These are phyloP conservation scores for Leccinum ochraceum DNA, from an alignment of 768 basidiomycete genomes.

Conservation along the genomic window DNA sequence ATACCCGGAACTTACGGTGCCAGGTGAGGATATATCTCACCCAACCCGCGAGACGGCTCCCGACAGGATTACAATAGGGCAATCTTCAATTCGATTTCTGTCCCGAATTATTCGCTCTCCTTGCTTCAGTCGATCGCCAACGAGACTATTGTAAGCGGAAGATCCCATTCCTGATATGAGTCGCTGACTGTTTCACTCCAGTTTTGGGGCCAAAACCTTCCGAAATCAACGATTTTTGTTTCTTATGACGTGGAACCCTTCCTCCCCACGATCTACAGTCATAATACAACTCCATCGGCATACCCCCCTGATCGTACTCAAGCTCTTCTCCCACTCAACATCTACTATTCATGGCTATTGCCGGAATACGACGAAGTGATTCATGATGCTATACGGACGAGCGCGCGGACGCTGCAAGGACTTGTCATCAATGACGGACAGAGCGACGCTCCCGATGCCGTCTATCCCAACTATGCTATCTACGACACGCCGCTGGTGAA, in stretches of 20 bases:
- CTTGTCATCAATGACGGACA: slow-evolving; percentile 40
- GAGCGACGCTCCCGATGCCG: neutral
- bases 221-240: neutral
- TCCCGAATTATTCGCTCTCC: slow-evolving; percentile 7
- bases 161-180: neutral
- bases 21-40: neutral
- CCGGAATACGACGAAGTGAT: slow-evolving; percentile 16
- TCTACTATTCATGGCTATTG: slow-evolving; percentile 34
- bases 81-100: slow-evolving; percentile 12
- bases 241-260: slow-evolving; percentile 49
- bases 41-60: neutral
- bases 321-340: slow-evolving; percentile 44
- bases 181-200: slow-evolving; percentile 9
- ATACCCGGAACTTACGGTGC: neutral
- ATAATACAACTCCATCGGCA: slow-evolving; percentile 40
- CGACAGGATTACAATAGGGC: neutral
- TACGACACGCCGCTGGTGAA: neutral
- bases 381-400: slow-evolving; percentile 39
- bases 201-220: slow-evolving; percentile 13
- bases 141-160: slow-evolving; percentile 16
- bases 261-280: slow-evolving; percentile 41
- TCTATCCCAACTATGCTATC: neutral
- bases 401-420: slow-evolving; percentile 37
- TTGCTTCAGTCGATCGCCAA: slow-evolving; percentile 20
- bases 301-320: slow-evolving; percentile 45